Base-by-base conservation (phyloP, 768 basidiomycete species). In the Pisolithus microcarpus region DNA sequence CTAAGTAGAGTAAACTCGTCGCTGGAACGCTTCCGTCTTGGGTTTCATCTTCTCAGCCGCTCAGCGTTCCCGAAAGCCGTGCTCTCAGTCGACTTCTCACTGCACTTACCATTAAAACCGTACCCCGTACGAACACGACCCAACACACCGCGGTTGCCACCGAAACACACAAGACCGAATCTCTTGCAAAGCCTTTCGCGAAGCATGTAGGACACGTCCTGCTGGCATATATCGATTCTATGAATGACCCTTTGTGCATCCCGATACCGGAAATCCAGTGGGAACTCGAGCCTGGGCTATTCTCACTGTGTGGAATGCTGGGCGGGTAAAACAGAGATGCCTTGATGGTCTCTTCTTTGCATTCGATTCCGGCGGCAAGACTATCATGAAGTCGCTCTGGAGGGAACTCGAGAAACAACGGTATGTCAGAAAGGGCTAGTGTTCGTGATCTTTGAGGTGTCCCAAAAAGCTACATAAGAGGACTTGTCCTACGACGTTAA, bases 201-300 rank as follows among this genome's bases (percentile, higher is more conserved):
- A 91, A 91, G 65, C 91, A 97, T 64, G 86, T 88, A 1, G 77
- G 81, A 6, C 85, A 81, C 60, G 79, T 93, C 15, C 71, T 95
- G 46, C 73, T 82, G 50, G 82, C 89, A n/a, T 94, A 94, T 64
- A 76, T 91, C 43, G 79, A 85, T 37, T 79, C 78, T 18, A 75
- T 90, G 66, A 87, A 85, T 54, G 86, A 93, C 59, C 85, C 90
- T 5, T 62, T 88, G 31, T 83, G 81, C 53, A 68, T 82, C 37
- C 47, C 93, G 30, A 64, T 79, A 15, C 62, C 77, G 18, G 77
- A 75, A 28, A 65, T 85, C 7, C 75, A 91, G 45, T 75, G 75
- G 58, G 87, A 85, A 56, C 72, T 97, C 36, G 80, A 83, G 57
- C 82, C 86, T 0, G 93, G 93, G n/a, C 59, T 97, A 48, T 91